Conservation (phyloP, 2,329 filamentous ascomycete species). For the Stachybotrys chlorohalonatus region DNA sequence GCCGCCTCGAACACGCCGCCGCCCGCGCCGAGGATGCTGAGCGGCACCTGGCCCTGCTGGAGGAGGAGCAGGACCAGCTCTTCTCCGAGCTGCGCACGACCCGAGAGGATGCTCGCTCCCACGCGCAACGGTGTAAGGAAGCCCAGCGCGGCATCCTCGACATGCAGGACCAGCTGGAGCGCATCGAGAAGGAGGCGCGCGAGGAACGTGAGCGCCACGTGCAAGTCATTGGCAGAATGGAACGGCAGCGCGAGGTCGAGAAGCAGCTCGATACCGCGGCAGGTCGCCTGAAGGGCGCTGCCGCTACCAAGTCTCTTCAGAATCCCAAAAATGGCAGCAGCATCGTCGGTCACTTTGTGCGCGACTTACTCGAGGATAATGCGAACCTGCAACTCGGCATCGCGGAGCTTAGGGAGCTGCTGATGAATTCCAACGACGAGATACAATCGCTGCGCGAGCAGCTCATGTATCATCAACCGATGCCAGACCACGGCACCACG, state of each 20-base stretch:
- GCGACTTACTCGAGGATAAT: conserved; percentile 91
- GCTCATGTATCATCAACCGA: conserved; percentile 67
- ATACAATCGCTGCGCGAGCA: conserved; percentile 81
- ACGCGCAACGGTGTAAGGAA: conserved; percentile 74
- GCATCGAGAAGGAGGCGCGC: conserved; percentile 73
- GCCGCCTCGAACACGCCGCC: conserved; percentile 64
- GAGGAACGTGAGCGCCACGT: conserved; percentile 74
- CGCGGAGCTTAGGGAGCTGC: conserved; percentile 80
- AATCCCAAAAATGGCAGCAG: conserved; percentile 50
- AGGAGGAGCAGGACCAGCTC: conserved; percentile 69
- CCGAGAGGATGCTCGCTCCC: conserved; percentile 67
- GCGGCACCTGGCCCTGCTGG: conserved; percentile 66
- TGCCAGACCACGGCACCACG: conserved; percentile 31
- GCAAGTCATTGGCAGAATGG: conserved; percentile 75
- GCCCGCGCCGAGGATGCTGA: conserved; percentile 71
- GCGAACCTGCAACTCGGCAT: conserved; percentile 88
- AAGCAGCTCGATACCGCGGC: conserved; percentile 72
- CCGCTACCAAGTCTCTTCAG: conserved; percentile 57
- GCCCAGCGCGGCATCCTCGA: conserved; percentile 71
- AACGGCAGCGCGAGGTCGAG: conserved; percentile 74
- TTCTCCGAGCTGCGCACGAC: conserved; percentile 58
- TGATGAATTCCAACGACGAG: conserved; percentile 87
- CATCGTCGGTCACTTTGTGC: conserved; percentile 92
- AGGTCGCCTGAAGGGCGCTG: conserved; percentile 71
- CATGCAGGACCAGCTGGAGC: conserved; percentile 80